Base-by-base conservation (phyloP, 2,329 filamentous ascomycete genomes). In the Cytospora piceae region DNA sequence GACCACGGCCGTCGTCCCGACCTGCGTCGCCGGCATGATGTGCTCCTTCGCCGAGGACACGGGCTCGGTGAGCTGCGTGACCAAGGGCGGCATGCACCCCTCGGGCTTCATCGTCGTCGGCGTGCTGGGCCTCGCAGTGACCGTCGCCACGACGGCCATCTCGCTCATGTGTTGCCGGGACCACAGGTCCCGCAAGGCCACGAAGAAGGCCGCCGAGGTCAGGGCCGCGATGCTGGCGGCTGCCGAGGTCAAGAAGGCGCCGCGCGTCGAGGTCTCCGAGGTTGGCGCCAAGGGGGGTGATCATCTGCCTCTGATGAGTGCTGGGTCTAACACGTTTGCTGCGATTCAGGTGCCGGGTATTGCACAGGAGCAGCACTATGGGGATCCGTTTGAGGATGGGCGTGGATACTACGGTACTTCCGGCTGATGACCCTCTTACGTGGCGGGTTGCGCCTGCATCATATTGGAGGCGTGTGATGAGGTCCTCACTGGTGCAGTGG, bases 101-200 rank as follows among this genome's bases (percentile, higher is more conserved):
- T 76, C 76, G 51, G 83, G 81, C 67, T 76, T 83, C 71, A 75
- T 84, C 72, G 77, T 86, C 68, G 75, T 79, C 71, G 75, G 83
- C 68, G 70, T 82, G 73, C 81, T 87, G 46, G 80, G 76, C 64
- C 68, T 74, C n/a, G 75, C 73, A 66, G 71, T 82, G 67, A 73
- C 75, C 68, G 53, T 77, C 60, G 74, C 77, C 69, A 67, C 82
- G 67, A 74, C 71, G 57, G 70, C 75, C 68, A 74, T 87, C 64
- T 79, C 80, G 72, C 81, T 81, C 77, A 76, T 82, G 69, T 86
- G 82, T 80, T 83, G 80, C 78, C 77, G 77, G 68, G 84, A 87
- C 70, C 77, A 80, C 70, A 74, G 74, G 73, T 69, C 77, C 70
- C 78, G 83, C 71, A 79, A 78, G 73, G 75, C 77, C 56, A 73